Base-by-base conservation (phyloP, 768 basidiomycete genomes). In the Tulasnella sp. region DNA sequence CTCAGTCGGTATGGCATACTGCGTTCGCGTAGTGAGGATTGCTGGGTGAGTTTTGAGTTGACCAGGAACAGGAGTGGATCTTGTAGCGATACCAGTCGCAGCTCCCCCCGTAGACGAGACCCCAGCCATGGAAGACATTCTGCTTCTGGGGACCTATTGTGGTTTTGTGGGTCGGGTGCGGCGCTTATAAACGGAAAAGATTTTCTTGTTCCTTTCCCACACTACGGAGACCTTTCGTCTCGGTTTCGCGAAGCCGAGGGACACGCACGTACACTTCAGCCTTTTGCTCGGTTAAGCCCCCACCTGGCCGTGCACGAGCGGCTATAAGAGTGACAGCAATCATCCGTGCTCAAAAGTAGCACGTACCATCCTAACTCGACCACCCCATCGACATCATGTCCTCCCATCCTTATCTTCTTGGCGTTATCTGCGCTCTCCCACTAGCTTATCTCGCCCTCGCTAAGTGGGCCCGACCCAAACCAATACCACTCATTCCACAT, bases 1-100 rank as follows among this genome's bases (percentile, higher is more conserved):
- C 79, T 95, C 92, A 1, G 88, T 84, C 0, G 91, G 94, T 14
- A 96, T 86, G 12, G 87, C 84, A 79, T 94, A 92, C 1, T 82
- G 81, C 0, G 89, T 87, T 69, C 88, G 84, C 0, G 92, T 94
- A 19, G 87, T 89, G 77, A 92, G 89, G 2, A 94, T 79, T 40
- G 88, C 87, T 0, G 90, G 86, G 29, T 72, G 26, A 26, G 59
- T 75, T 19, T 37, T 42, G 9, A 42, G 7, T 29, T 29, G 52
- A 16, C 3, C n/a, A 4, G 52, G 2, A 16, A 5, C n/a, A 4
- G 52, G 2, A 14, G 26, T 22, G 1, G 52, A 29, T 59, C 26
- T 29, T 12, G 52, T 26, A 1, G 52, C 4, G 40, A 40, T 16
- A 40, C 7, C 40, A 7, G 7, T 16, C 4, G 9, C 4, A 26